Conservation (phyloP, 2,329 filamentous ascomycete species). For the Ascosphaera apis region DNA sequence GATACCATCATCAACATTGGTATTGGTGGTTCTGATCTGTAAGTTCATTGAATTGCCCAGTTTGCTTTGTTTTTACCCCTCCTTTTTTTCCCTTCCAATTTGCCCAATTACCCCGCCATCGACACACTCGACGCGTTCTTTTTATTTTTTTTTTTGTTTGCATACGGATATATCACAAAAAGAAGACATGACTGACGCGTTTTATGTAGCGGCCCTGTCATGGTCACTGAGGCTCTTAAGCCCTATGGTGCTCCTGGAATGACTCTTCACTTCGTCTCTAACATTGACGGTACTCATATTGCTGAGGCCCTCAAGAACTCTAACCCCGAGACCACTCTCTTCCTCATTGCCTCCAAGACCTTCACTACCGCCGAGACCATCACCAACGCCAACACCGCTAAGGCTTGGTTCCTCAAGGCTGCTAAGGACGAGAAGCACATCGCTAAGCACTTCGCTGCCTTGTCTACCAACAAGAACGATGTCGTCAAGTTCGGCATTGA, state of each 20-base stretch:
- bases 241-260: constrained; percentile 68
- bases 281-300: constrained; percentile 97
- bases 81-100: background rate
- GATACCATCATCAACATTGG: constrained; percentile 93
- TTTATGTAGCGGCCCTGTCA: constrained; percentile 58
- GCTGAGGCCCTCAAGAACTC: constrained; percentile 74
- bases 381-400: constrained; percentile 93
- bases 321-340: constrained; percentile 93
- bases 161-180: too few species aligned
- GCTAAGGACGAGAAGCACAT: constrained; percentile 54
- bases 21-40: constrained; percentile 96
- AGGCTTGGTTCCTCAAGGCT: constrained; percentile 81
- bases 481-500: constrained; percentile 98
- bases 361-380: constrained; percentile 96
- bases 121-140: background rate
- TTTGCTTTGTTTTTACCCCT: background rate
- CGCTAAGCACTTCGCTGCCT: constrained; percentile 94
- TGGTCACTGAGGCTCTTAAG: constrained; percentile 96
- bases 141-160: too few species aligned
- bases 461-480: constrained; percentile 86
- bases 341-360: constrained; percentile 96
- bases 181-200: background rate
- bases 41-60: constrained; percentile 21
- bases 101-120: background rate
- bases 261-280: constrained; percentile 95